A percentile compares a stretch with the other conserved stretches of the same genome.
phyloP scores from a whole-genome alignment of 257 asterid genomes.

The Ilex aquifolium region DNA sequence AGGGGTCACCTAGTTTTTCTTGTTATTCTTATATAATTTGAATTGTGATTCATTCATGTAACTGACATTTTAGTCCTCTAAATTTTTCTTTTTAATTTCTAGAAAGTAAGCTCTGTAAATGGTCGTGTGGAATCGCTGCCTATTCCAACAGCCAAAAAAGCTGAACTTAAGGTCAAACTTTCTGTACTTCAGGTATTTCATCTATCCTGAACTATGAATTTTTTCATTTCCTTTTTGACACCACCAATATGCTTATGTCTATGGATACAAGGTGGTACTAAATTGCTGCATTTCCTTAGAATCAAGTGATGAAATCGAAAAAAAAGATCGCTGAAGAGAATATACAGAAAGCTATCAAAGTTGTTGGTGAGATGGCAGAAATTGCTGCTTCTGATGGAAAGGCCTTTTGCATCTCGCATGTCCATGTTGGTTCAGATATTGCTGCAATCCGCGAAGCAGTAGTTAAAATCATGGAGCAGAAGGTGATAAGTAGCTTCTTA shows the following conservation, averaged over 20 bases:
- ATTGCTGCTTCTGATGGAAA: conserved; percentile 67
- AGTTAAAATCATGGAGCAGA: conserved; percentile 84
- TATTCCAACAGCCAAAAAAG: conserved; percentile 76
- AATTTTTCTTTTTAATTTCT: conserved; percentile 25
- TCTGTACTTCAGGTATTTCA: conserved; percentile 69
- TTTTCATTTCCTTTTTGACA: too few relatives aligned
- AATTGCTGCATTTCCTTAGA: conserved; percentile 35
- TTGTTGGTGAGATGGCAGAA: conserved; percentile 62
- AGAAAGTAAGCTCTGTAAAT: conserved; percentile 81
- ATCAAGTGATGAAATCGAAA: conserved; percentile 70
- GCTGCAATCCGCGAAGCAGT: conserved; percentile 97
- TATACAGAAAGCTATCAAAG: conserved; percentile 63
- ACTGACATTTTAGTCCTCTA: neutral
- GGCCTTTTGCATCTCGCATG: conserved; percentile 62
- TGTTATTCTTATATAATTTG: too few relatives aligned
- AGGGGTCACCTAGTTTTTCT: too few relatives aligned
- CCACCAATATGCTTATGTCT: too few relatives aligned
- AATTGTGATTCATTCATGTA: neutral
- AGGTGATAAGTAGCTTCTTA: conserved; percentile 38
- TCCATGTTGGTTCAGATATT: conserved; percentile 82
- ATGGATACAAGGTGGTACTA: neutral
- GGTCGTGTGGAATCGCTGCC: conserved; percentile 77
- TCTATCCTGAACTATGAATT: neutral
- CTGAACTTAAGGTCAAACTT: conserved; percentile 73
- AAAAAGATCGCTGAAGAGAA: conserved; percentile 88